phyloP scores from a whole-genome alignment of 805 yeast species.

The Zygosaccharomyces kombuchaensis region DNA sequence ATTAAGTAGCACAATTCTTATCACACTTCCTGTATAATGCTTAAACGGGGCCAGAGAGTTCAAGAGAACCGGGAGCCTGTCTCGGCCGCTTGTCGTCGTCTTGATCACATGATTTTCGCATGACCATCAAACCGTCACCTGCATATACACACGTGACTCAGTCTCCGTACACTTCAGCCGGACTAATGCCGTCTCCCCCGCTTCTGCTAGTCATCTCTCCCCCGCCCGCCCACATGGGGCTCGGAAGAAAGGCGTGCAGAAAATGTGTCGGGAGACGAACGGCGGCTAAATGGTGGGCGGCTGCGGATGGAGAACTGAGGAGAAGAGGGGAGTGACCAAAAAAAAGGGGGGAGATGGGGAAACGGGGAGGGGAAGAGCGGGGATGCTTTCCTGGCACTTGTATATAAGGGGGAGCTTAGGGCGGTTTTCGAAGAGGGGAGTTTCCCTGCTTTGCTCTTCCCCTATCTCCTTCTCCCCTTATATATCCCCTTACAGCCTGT shows the following conservation, averaged over 20 bases:
- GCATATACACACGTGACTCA: too few relatives aligned
- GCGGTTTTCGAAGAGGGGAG: not conserved
- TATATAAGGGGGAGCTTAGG: not conserved
- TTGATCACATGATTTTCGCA: too few relatives aligned
- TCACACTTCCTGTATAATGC: too few relatives aligned
- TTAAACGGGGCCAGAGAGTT: too few relatives aligned
- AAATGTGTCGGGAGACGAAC: not conserved
- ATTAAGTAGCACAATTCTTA: too few relatives aligned
- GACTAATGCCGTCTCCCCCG: too few relatives aligned
- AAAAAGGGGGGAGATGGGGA: not conserved
- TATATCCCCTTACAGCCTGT: not conserved
- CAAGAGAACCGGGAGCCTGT: too few relatives aligned
- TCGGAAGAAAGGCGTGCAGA: not conserved
- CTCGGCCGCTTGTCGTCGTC: too few relatives aligned
- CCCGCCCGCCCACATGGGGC: not conserved
- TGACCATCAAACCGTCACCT: too few relatives aligned
- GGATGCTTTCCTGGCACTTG: not conserved
- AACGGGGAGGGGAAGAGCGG: not conserved
- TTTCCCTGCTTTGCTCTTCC: not conserved
- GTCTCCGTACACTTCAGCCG: too few relatives aligned
- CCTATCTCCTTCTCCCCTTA: not conserved
- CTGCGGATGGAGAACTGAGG: not conserved
- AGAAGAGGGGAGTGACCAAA: not conserved
- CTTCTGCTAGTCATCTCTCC: too few relatives aligned
- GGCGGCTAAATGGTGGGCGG: constrained; percentile 6